Evolutionary conservation across 495 filamentous ascomycete species (phyloP).

Genomic region (Barbatosphaeria neglecta): DNA sequence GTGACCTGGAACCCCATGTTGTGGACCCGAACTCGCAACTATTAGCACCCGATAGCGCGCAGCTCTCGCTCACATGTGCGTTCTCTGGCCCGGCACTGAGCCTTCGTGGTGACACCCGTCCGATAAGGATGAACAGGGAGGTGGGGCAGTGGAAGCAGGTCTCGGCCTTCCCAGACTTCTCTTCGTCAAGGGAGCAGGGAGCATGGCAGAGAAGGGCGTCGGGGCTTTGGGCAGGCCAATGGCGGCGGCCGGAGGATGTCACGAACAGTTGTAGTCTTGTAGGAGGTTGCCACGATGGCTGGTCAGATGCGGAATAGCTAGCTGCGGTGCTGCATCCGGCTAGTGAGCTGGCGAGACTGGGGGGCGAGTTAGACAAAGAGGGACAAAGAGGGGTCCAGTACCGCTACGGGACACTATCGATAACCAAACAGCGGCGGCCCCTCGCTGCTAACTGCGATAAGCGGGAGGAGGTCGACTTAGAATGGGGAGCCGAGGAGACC

Average conservation of each 20-base stretch:
- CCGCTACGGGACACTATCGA: background rate
- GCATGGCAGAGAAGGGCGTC: background rate
- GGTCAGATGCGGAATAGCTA: constrained; percentile 7
- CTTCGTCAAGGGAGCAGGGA: background rate
- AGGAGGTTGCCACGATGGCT: constrained; percentile 9
- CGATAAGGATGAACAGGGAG: background rate
- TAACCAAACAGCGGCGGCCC: background rate
- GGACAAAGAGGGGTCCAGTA: background rate
- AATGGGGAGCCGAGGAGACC: background rate
- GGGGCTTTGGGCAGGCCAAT: constrained; percentile 5
- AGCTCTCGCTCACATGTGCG: background rate
- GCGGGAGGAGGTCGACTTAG: background rate
- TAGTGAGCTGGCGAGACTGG: background rate
- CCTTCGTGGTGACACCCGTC: no score
- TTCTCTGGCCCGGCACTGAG: background rate
- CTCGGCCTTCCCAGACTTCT: background rate
- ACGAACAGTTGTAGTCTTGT: constrained; percentile 1
- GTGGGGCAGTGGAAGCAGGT: background rate
- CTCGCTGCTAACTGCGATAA: no score
- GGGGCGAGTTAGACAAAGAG: background rate
- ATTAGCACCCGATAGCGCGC: background rate
- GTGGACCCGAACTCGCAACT: no score
- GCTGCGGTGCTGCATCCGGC: constrained; percentile 5
- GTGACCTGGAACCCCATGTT: background rate
- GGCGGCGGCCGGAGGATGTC: constrained; percentile 3